A percentile compares a stretch with the other conserved stretches of the same genome.
phyloP scores from a whole-genome alignment of 208 protist genomes.

The Trichomonas gallinae region DNA sequence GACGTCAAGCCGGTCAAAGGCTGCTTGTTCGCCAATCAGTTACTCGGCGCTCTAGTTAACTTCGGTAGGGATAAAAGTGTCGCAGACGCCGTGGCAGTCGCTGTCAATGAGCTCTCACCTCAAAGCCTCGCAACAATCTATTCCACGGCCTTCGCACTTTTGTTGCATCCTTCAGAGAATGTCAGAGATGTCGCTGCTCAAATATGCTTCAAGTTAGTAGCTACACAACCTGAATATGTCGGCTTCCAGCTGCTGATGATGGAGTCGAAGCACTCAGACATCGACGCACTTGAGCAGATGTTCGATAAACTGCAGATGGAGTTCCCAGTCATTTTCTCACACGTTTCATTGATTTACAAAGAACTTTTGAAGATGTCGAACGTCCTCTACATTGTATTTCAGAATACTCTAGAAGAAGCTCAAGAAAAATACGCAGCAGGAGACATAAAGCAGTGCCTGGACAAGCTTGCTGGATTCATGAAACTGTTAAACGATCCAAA shows the following conservation, averaged over 20 bases:
- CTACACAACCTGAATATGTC: neutral
- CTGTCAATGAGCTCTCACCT: neutral
- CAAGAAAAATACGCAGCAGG: neutral
- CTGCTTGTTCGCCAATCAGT: neutral
- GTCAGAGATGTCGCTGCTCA: neutral
- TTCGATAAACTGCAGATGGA: conserved; percentile 4
- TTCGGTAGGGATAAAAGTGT: neutral
- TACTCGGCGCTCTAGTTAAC: neutral
- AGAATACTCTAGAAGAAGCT: neutral
- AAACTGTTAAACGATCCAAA: neutral
- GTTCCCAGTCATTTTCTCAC: neutral
- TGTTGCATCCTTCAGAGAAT: neutral
- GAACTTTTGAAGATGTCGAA: neutral
- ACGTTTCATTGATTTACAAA: neutral
- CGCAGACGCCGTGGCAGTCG: neutral
- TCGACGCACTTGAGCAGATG: neutral
- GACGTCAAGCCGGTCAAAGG: neutral
- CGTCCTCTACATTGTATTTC: neutral
- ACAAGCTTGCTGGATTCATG: neutral
- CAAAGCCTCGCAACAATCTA: neutral
- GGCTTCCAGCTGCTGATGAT: neutral
- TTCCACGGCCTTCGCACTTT: neutral
- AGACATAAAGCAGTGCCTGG: neutral
- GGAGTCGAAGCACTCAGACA: neutral
- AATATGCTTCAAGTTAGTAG: neutral